A percentile compares a stretch with the other conserved stretches of the same genome.
Evolutionary conservation across 2,329 filamentous ascomycete species (phyloP).

Genomic region (Pseudogymnoascus pannorum): DNA sequence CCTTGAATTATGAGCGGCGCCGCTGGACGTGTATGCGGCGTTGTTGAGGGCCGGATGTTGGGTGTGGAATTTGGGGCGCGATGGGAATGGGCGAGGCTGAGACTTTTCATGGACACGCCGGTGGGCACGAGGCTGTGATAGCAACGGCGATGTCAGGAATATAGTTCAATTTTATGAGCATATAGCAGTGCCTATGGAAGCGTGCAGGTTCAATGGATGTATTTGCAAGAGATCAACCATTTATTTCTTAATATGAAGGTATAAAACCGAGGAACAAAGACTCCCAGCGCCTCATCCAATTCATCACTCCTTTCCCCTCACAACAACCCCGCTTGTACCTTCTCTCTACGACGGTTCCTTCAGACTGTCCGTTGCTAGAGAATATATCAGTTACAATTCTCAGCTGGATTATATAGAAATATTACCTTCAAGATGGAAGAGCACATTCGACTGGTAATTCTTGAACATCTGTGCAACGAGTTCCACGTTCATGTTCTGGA

Average conservation of each 20-base stretch:
- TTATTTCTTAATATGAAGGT: background rate
- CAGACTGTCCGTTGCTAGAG: slow-evolving; percentile 70
- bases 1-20: background rate
- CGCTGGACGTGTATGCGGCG: background rate
- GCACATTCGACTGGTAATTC: slow-evolving; percentile 96
- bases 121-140: slow-evolving; percentile 8
- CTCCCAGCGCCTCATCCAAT: slow-evolving; percentile 4
- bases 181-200: background rate
- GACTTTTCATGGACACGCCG: background rate
- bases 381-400: slow-evolving; percentile 17
- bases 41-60: background rate
- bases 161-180: background rate
- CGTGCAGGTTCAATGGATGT: background rate
- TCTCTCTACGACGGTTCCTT: slow-evolving; percentile 60
- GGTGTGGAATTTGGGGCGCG: slow-evolving; percentile 1
- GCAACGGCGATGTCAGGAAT: background rate
- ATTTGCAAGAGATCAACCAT: background rate
- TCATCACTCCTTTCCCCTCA: background rate
- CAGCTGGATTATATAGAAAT: background rate
- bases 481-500: slow-evolving; percentile 98
- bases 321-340: background rate
- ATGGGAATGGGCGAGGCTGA: slow-evolving; percentile 8
- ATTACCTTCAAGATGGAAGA: slow-evolving; percentile 95
- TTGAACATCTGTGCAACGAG: slow-evolving; percentile 99
- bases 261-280: slow-evolving; percentile 3